Evolutionary conservation across 805 yeast species (phyloP), one percentile per base, ranked within the genome.

Genomic region (Metschnikowia santaceciliae): DNA sequence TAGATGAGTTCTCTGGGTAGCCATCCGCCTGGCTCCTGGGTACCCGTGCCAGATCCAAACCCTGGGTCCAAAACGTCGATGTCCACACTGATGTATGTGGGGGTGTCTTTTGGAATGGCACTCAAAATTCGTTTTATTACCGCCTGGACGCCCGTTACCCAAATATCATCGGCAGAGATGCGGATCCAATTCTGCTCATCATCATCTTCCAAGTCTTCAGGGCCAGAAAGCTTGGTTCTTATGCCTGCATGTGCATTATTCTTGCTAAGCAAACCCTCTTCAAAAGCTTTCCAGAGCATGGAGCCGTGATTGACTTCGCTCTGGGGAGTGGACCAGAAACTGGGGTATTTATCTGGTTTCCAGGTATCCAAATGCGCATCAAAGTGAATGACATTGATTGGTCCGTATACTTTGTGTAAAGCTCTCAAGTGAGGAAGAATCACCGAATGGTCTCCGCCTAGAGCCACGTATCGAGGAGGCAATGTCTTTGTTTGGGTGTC

Each of bases 351-450:
- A 53, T 79, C 74, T 10, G 95, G 94, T 55, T 82, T 65, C 92
- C 90, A 79, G 4, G 95, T 88, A 65, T 88, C 95, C 57, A 88
- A 75, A 68, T 88, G 95, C 13, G 94, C 92, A 63, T 88, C 96
- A 58, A 88, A 86, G 67, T 88, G 96, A 50, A 88, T 79, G 35
- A 88, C 82, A 20, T 88, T 81, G 46, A 88, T 67, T 17, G 81
- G 81, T 1, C 92, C 94, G 61, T 88, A 80, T 19, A 78, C 60
- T 47, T 79, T 70, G 53, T 79, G 64, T 50, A 86, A 72, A 0
- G 88, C 84, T 57, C 95, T 74, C 52, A 87, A 67, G 54, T 85
- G 88, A 2, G 92, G 90, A 47, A 88, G 72, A 39, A 86, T 75
- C 32, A 88, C 79, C 2, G 90, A 82, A 66, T 88, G 96, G 63